Base-by-base conservation (phyloP, 306 rosid species). In the Rosa multiflora region DNA sequence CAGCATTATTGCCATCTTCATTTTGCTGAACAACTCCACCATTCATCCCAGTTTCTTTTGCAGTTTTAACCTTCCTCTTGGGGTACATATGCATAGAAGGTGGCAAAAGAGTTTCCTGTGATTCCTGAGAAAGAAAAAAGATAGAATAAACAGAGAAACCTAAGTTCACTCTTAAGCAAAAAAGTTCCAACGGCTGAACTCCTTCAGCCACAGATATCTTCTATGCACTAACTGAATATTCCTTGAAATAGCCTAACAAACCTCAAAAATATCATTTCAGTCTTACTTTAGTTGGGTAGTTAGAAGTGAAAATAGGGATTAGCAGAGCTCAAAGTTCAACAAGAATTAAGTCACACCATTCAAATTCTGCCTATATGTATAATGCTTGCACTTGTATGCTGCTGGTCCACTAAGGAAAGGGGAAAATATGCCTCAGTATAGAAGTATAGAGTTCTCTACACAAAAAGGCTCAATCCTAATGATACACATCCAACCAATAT, bases 61-160 rank as follows among this genome's bases (percentile, higher is more conserved):
- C 85, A 72, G 84, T 80, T 82, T 88, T 91, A 69, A 39, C 83
- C 78, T 88, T 94, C 84, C 85, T 91, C 88, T 76, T 88, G 23
- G 76, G 80, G 78, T 17, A 61, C 15, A 93, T 88, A 87, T 89
- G 97, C 62, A 89, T 81, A 32, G 99, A 82, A 71, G 97, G 93
- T 0, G 98, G 99, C 79, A 93, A 90, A 56, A 95, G 88, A 79
- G 82, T 80, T 52, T 88, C 91, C 68, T 95, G 99, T 82, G 92
- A 90, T 68, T 88, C 94, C 99, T 95, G 92, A 83, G 88, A 86
- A 81, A 9, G 35, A 32, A 47, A 46, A 46, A 62, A 47, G 10
- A 49, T 10, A 56, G 32, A 63, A 26, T 2, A 42, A 79, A 53
- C 49, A 72, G 0, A 20, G 37, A 58, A n/a, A 18, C 2, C 10